These are phyloP conservation scores for Tremella yokohamensis DNA, from an alignment of 768 basidiomycete genomes.

Conservation along the genomic window DNA sequence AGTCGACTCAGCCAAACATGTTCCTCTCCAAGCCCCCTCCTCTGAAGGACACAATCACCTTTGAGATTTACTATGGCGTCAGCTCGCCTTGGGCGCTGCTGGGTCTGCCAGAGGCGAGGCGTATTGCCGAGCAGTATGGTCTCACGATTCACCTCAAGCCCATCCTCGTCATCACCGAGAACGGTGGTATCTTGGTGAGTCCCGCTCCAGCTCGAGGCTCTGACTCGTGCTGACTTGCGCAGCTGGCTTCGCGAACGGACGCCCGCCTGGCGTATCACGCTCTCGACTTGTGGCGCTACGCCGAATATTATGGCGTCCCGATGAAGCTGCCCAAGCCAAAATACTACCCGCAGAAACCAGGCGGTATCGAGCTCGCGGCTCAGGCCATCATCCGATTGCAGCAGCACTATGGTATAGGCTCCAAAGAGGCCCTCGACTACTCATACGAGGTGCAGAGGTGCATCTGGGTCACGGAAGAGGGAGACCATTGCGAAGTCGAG, in stretches of 20 bases:
- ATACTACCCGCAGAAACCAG: slow-evolving; percentile 29
- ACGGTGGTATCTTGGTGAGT: slow-evolving; percentile 37
- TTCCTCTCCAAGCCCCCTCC: slow-evolving; percentile 18
- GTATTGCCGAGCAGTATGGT: slow-evolving; percentile 25
- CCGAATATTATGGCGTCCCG: slow-evolving; percentile 16
- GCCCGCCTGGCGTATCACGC: slow-evolving; percentile 40
- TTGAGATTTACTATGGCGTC: slow-evolving; percentile 36
- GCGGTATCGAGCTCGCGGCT: slow-evolving; percentile 25
- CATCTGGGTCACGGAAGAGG: slow-evolving; percentile 38
- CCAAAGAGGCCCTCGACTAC: slow-evolving; percentile 19
- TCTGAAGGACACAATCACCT: slow-evolving; percentile 16
- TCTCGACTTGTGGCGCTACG: slow-evolving; percentile 29
- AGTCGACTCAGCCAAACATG: background rate
- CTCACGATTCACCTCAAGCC: slow-evolving; percentile 34
- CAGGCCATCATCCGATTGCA: slow-evolving; percentile 38
- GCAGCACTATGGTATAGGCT: slow-evolving; percentile 22
- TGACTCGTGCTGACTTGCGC: slow-evolving; percentile 1
- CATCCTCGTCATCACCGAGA: slow-evolving; percentile 34
- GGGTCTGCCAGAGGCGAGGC: slow-evolving; percentile 26
- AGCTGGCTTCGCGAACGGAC: slow-evolving; percentile 33
- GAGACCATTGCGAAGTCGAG: slow-evolving; percentile 26
- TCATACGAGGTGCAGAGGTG: slow-evolving; percentile 31
- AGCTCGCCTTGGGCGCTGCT: slow-evolving; percentile 39
- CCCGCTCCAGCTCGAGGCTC: background rate
- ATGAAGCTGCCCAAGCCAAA: slow-evolving; percentile 23